Percentiles rank a stretch among this genome's conserved stretches.
Evolutionary conservation across 108 stramenopile genomes (phyloP).

Genomic region (Schizochytrium sp.): DNA sequence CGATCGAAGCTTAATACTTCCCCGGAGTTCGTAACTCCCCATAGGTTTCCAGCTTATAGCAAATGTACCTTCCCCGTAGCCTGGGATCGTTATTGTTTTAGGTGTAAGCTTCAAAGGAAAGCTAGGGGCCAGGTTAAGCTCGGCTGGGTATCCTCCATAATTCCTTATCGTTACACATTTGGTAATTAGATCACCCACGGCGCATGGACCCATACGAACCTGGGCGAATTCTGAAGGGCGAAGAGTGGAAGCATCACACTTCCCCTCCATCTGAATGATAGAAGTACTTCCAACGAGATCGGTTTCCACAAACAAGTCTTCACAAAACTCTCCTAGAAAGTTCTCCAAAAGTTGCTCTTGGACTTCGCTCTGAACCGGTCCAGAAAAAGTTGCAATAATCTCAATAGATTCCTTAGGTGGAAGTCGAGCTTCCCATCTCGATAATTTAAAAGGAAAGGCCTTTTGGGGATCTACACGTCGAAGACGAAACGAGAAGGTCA

Average conservation of each 20-base stretch:
- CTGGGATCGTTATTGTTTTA: neutral
- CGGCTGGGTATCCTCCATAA: constrained; percentile 43
- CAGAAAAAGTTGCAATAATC: neutral
- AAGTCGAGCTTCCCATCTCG: constrained; percentile 3
- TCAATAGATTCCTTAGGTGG: constrained; percentile 2
- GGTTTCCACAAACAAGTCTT: neutral
- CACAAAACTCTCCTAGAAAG: neutral
- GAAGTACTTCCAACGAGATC: neutral
- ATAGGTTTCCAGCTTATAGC: constrained; percentile 12
- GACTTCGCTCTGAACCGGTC: neutral
- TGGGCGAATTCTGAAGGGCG: neutral
- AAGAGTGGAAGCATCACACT: constrained; percentile 22
- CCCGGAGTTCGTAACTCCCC: constrained; percentile 52
- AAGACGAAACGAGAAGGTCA: constrained; percentile 22
- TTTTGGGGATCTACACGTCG: neutral
- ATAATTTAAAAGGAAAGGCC: constrained; percentile 7
- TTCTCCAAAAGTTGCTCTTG: neutral
- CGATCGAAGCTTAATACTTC: neutral
- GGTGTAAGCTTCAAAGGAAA: constrained; percentile 30
- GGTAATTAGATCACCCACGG: constrained; percentile 30
- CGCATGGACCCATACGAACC: neutral
- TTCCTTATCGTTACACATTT: constrained; percentile 17
- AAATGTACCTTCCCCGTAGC: neutral
- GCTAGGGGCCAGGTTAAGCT: neutral
- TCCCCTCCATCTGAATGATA: neutral